A percentile compares a stretch with the other conserved stretches of the same genome.
Evolutionary conservation across 2,329 filamentous ascomycete species (phyloP).

Genomic region (Neonectria ditissima): DNA sequence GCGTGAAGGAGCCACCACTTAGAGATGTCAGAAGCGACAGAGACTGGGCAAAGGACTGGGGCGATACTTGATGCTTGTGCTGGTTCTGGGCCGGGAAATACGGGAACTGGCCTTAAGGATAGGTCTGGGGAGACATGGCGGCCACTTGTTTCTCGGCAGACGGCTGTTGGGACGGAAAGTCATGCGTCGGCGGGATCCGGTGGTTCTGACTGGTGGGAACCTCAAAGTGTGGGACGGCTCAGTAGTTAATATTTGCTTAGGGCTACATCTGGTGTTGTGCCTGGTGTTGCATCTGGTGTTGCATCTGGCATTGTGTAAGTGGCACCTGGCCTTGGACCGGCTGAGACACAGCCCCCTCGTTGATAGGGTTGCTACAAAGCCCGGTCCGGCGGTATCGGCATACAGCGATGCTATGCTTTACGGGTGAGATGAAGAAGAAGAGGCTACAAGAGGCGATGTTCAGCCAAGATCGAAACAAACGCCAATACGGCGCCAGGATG

Average conservation of each 20-base stretch:
- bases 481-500: not conserved
- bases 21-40: not conserved
- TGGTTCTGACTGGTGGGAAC: not conserved
- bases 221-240: not conserved
- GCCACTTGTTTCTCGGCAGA: slow-evolving; percentile 6
- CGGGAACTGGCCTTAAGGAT: slow-evolving; percentile 3
- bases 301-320: not conserved
- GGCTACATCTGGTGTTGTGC: not conserved
- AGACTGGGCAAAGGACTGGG: not conserved
- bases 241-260: not conserved
- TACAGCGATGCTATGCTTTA: slow-evolving; percentile 56
- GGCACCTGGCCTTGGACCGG: not conserved
- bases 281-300: too few species aligned
- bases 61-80: not conserved
- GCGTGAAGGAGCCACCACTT: not conserved
- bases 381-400: slow-evolving; percentile 56
- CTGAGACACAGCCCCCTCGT: not conserved
- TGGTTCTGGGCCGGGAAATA: slow-evolving; percentile 1
- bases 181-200: not conserved
- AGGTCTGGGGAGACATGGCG: not conserved
- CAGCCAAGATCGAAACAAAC: not conserved
- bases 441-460: slow-evolving; percentile 46
- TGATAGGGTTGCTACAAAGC: slow-evolving; percentile 10
- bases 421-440: slow-evolving; percentile 56
- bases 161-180: slow-evolving; percentile 6